Evolutionary conservation across 2,329 filamentous ascomycete species (phyloP).

Genomic region (Pseudogymnoascus sp.): DNA sequence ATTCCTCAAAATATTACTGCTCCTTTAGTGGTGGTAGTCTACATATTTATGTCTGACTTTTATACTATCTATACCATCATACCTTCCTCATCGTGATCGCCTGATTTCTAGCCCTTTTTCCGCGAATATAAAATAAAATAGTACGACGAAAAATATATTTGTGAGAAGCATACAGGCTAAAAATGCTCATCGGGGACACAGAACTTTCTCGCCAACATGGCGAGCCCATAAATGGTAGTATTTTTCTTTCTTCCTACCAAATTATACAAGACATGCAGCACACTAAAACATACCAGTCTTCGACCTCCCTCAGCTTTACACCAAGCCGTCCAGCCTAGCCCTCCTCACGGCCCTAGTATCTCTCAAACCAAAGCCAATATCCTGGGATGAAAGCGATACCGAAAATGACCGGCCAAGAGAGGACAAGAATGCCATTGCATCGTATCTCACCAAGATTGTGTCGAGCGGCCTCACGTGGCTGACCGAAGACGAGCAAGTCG

Average conservation of each 20-base stretch:
- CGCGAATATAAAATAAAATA: background rate
- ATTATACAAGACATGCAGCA: background rate
- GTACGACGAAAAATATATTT: background rate
- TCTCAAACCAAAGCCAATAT: constrained; percentile 59
- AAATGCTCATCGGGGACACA: background rate
- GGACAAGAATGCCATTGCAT: constrained; percentile 46
- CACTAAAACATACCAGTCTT: constrained; percentile 40
- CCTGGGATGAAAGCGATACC: constrained; percentile 51
- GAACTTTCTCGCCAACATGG: background rate
- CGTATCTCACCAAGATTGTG: constrained; percentile 64
- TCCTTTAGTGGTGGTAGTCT: background rate
- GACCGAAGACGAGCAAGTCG: constrained; percentile 43
- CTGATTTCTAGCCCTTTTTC: background rate
- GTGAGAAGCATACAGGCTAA: background rate
- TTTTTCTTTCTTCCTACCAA: background rate
- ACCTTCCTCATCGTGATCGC: background rate
- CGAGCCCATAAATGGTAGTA: constrained; percentile 13
- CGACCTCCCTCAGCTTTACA: constrained; percentile 78
- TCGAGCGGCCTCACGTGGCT: constrained; percentile 64
- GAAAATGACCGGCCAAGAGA: constrained; percentile 28
- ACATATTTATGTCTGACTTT: background rate
- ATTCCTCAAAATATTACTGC: background rate
- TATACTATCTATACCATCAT: background rate
- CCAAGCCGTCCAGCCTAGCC: constrained; percentile 58
- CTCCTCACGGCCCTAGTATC: constrained; percentile 60